phyloP scores from a whole-genome alignment of 257 asterid species.

The Solanum pinnatisectum region DNA sequence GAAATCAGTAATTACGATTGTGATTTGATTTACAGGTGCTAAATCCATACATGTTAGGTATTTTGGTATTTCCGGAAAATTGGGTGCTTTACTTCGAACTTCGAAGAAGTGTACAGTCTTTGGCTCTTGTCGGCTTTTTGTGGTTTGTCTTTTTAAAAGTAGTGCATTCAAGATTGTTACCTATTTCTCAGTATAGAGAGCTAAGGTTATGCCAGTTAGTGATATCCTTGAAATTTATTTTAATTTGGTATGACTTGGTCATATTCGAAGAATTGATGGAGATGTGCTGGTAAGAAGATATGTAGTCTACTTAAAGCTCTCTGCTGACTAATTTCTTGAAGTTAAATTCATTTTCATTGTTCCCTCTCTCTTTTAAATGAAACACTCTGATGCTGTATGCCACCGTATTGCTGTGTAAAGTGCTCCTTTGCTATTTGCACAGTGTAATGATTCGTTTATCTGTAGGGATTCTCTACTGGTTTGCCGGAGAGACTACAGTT shows the following conservation, averaged over 20 bases:
- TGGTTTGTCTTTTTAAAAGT: not conserved
- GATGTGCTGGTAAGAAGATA: not conserved
- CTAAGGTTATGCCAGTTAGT: not conserved
- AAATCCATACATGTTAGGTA: not conserved
- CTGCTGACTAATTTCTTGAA: not conserved
- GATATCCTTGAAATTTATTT: not conserved
- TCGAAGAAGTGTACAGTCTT: not conserved
- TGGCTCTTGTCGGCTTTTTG: not conserved
- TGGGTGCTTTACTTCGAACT: not conserved
- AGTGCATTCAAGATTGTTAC: not conserved
- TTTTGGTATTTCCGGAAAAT: not conserved
- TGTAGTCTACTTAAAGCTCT: not conserved
- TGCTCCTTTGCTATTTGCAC: not conserved
- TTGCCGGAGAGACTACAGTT: conserved; percentile 95
- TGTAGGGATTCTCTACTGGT: conserved; percentile 96
- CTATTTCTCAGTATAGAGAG: not conserved
- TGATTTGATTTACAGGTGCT: not conserved
- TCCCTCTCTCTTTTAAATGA: not conserved
- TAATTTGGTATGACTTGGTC: not conserved
- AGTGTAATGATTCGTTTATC: not conserved
- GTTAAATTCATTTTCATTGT: not conserved
- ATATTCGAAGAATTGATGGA: not conserved
- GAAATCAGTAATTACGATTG: not conserved
- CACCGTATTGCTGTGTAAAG: not conserved
- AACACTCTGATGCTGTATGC: not conserved